A percentile compares a stretch with the other conserved stretches of the same genome.
phyloP scores from a whole-genome alignment of 129 eudicot species.

The Helianthus annuus region HanXRQr2.0-SUNRISE NC_035445.2:66589529-66590028 shows the following conservation, averaged over 20 bases:
- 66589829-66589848: constrained; percentile 57
- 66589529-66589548: constrained; percentile 33
- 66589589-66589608: constrained; percentile 37
- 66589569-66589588: constrained; percentile 57
- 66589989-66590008: background rate
- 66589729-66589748: constrained; percentile 17
- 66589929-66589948: background rate
- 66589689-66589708: constrained; percentile 17
- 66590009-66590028: background rate
- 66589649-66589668: constrained; percentile 39
- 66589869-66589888: constrained; percentile 13
- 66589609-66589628: constrained; percentile 33
- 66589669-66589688: constrained; percentile 41
- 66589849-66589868: constrained; percentile 47
- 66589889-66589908: background rate
- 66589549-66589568: constrained; percentile 52
- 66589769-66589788: background rate
- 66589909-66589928: background rate
- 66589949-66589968: background rate
- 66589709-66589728: constrained; percentile 13
- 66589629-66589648: constrained; percentile 38
- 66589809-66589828: constrained; percentile 38
- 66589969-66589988: background rate
- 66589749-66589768: constrained; percentile 13
- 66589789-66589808: constrained; percentile 40